Conservation (phyloP, 768 basidiomycete species). For the Tulasnella sp. region DNA sequence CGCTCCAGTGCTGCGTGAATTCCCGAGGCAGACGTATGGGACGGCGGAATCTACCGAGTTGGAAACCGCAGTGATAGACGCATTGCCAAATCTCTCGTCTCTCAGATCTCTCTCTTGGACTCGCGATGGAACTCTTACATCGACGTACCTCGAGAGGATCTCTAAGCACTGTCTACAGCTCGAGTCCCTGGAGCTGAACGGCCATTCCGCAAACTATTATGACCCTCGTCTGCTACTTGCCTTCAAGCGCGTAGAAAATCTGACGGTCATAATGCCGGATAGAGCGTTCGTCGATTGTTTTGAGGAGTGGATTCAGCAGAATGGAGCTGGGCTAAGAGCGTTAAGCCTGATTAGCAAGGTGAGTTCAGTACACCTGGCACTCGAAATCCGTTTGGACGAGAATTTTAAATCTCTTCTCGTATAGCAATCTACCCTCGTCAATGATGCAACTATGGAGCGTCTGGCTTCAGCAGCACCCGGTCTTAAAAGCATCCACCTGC, state of each 20-base stretch:
- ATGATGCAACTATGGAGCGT: constrained; percentile 50
- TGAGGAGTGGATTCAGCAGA: constrained; percentile 48
- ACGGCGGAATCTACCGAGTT: constrained; percentile 37
- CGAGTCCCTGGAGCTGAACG: constrained; percentile 66
- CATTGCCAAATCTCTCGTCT: constrained; percentile 57
- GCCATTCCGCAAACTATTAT: constrained; percentile 52
- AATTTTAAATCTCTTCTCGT: background rate
- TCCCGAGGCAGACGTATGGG: constrained; percentile 51
- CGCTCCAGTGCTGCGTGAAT: constrained; percentile 64
- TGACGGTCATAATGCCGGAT: constrained; percentile 75
- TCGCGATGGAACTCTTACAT: constrained; percentile 66
- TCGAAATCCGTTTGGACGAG: background rate
- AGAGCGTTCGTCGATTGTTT: constrained; percentile 49
- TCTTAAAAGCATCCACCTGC: constrained; percentile 56
- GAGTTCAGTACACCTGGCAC: constrained; percentile 24
- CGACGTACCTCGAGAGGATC: constrained; percentile 55
- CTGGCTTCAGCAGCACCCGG: constrained; percentile 49
- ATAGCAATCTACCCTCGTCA: constrained; percentile 49
- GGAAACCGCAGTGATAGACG: constrained; percentile 44
- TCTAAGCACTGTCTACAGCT: constrained; percentile 41
- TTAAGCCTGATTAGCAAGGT: constrained; percentile 72
- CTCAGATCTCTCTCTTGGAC: constrained; percentile 72
- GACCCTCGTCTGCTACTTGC: constrained; percentile 48
- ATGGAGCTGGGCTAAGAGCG: constrained; percentile 47
- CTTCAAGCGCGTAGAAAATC: constrained; percentile 51